Evolutionary conservation across 1,284 basidiomycete species (phyloP).

Genomic region (Ceratorhiza oryzae-sativae): DNA sequence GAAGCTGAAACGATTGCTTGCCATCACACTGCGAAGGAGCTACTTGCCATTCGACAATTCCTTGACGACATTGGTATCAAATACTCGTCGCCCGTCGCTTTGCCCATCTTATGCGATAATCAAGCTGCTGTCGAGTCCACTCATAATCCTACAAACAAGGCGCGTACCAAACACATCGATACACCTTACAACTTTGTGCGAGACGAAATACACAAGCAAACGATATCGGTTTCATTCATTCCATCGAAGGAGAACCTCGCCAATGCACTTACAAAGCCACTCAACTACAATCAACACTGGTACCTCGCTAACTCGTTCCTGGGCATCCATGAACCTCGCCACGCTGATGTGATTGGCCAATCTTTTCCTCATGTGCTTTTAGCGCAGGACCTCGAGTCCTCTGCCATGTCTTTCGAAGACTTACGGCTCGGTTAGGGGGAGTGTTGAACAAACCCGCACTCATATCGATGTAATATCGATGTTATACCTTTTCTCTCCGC

Average conservation of each 20-base stretch:
- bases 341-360: background rate
- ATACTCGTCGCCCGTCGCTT: background rate
- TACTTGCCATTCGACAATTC: constrained; percentile 39
- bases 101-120: constrained; percentile 44
- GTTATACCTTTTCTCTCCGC: too few species aligned
- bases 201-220: background rate
- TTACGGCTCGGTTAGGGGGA: background rate
- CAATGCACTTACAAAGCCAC: constrained; percentile 46
- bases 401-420: background rate
- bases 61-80: background rate
- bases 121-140: constrained; percentile 40
- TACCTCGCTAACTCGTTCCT: constrained; percentile 8
- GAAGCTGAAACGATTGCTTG: constrained; percentile 39
- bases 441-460: background rate
- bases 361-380: constrained; percentile 3
- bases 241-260: constrained; percentile 43
- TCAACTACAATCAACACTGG: constrained; percentile 32
- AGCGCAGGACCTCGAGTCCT: constrained; percentile 2
- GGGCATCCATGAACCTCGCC: constrained; percentile 11
- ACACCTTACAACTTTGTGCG: constrained; percentile 14
- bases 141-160: constrained; percentile 40
- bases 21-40: constrained; percentile 19
- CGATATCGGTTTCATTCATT: constrained; percentile 38
- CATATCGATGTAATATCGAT: too few species aligned
- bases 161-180: constrained; percentile 41